These are phyloP conservation scores for Pulicaria dysenterica DNA, from an alignment of 129 eudicot genomes.

Conservation along the genomic window DNA sequence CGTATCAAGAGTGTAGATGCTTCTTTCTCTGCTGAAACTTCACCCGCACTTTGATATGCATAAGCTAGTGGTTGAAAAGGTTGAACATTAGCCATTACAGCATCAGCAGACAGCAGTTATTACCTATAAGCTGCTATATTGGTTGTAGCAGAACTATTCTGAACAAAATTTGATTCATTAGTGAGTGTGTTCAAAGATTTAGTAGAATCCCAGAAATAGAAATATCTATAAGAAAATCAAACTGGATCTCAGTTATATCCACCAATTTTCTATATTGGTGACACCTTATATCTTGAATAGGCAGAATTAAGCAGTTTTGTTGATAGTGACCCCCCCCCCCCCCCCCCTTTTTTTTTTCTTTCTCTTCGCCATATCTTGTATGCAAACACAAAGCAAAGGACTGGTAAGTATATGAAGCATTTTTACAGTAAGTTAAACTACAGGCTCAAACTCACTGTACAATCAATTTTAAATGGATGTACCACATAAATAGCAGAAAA, in stretches of 20 bases:
- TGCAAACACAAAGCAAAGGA: neutral
- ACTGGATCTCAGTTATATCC: no score
- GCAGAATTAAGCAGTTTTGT: no score
- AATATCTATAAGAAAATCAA: no score
- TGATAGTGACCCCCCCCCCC: no score
- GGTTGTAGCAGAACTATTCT: slow-evolving; percentile 25
- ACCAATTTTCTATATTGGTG: no score
- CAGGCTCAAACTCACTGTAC: neutral
- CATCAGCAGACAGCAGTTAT: slow-evolving; percentile 20
- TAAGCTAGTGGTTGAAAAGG: slow-evolving; percentile 35
- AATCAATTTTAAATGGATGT: no score
- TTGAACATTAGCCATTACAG: slow-evolving; percentile 48
- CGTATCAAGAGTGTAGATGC: slow-evolving; percentile 64
- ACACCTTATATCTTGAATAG: no score
- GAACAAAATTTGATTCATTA: slow-evolving; percentile 9
- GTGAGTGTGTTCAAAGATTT: slow-evolving; percentile 8
- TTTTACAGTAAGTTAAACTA: neutral
- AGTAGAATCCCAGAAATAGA: no score
- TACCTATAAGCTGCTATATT: slow-evolving; percentile 17
- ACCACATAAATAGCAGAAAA: neutral
- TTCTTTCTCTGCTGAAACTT: slow-evolving; percentile 37
- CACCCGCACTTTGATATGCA: slow-evolving; percentile 34
- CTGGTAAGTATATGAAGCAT: neutral
- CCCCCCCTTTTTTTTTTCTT: no score
- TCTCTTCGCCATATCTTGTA: neutral